phyloP scores from a whole-genome alignment of 805 yeast species.

The Candida verbasci region DNA sequence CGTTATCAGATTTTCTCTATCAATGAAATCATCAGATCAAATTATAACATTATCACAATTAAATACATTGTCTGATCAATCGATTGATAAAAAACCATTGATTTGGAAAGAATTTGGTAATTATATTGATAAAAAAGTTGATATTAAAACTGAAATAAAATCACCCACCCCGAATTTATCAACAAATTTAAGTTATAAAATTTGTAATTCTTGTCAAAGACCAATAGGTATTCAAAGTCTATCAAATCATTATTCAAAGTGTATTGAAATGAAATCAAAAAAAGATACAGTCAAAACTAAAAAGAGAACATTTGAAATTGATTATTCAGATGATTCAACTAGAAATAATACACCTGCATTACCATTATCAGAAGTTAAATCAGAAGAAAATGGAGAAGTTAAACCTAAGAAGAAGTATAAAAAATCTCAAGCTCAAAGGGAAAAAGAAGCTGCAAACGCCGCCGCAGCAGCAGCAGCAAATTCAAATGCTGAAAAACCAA shows the following conservation, averaged over 20 bases:
- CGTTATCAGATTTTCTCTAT: too few species aligned
- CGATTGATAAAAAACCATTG: slow-evolving; percentile 19
- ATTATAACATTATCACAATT: slow-evolving; percentile 22
- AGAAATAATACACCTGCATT: slow-evolving; percentile 36
- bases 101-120: slow-evolving; percentile 44
- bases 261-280: slow-evolving; percentile 37
- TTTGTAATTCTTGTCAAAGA: slow-evolving; percentile 36
- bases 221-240: slow-evolving; percentile 38
- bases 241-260: slow-evolving; percentile 28
- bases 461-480: slow-evolving; percentile 38
- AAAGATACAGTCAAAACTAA: slow-evolving; percentile 8
- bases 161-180: slow-evolving; percentile 20
- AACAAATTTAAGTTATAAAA: slow-evolving; percentile 30
- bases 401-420: slow-evolving; percentile 41
- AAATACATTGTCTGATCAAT: slow-evolving; percentile 17
- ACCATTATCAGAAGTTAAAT: slow-evolving; percentile 16
- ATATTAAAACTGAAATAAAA: slow-evolving; percentile 17
- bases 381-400: slow-evolving; percentile 4
- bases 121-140: slow-evolving; percentile 36
- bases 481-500: slow-evolving; percentile 1
- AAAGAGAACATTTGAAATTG: slow-evolving; percentile 19
- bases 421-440: slow-evolving; percentile 40
- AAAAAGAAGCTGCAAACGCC: slow-evolving; percentile 43
- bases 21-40: slow-evolving; percentile 12
- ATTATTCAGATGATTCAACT: slow-evolving; percentile 36